A percentile compares a stretch with the other conserved stretches of the same genome.
Evolutionary conservation across 257 asterid species (phyloP).

Genomic region (Phtheirospermum japonicum): DNA sequence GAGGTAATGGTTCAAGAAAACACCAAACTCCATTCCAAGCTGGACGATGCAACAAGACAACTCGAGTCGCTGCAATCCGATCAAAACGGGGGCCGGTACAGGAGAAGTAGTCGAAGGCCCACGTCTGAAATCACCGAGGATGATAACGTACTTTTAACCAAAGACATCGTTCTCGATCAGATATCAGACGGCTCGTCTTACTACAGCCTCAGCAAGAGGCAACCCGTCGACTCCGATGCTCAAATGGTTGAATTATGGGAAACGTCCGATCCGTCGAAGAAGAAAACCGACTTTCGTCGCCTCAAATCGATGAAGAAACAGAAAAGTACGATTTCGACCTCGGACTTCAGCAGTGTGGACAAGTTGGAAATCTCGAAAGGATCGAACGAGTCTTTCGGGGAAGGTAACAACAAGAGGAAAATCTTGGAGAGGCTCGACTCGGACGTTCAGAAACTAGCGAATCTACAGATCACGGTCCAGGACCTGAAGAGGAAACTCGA

Average conservation of each 20-base stretch:
- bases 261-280: conserved; percentile 41
- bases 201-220: conserved; percentile 53
- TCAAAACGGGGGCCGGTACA: conserved; percentile 36
- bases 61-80: conserved; percentile 69
- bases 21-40: conserved; percentile 48
- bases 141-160: conserved; percentile 64
- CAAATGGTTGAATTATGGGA: conserved; percentile 55
- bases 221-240: conserved; percentile 43
- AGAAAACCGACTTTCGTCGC: conserved; percentile 33
- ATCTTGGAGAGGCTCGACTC: conserved; percentile 82
- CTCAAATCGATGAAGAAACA: conserved; percentile 51
- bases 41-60: conserved; percentile 60
- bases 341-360: conserved; percentile 50
- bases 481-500: conserved; percentile 79
- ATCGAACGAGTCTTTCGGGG: conserved; percentile 50
- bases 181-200: conserved; percentile 68
- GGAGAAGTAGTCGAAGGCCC: conserved; percentile 45
- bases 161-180: conserved; percentile 94
- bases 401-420: conserved; percentile 70
- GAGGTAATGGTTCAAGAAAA: conserved; percentile 58
- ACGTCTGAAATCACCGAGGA: conserved; percentile 63
- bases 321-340: conserved; percentile 33
- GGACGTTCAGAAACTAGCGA: conserved; percentile 77
- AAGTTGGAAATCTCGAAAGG: conserved; percentile 58
- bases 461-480: conserved; percentile 79